Evolutionary conservation across 352 stramenopile species (phyloP).

Genomic region (Phytophthora hybrid): DNA sequence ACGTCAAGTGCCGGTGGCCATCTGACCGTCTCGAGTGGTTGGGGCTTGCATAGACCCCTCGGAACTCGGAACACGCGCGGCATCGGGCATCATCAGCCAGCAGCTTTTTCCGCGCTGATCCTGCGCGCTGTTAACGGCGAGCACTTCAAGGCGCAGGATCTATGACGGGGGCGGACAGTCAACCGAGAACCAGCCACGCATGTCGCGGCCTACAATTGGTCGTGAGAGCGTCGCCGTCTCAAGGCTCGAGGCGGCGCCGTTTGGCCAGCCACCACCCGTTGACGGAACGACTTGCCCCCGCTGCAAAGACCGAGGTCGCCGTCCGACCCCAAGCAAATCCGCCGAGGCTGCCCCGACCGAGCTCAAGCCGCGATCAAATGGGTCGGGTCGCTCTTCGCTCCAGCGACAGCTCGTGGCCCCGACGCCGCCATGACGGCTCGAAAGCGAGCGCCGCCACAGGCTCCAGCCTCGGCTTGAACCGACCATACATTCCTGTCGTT

Average conservation of each 20-base stretch:
- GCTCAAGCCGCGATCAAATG: constrained; percentile 10
- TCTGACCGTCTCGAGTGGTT: too few relatives aligned
- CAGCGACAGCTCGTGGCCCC: constrained; percentile 18
- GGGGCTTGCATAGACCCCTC: constrained; percentile 28
- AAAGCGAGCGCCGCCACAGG: constrained; percentile 23
- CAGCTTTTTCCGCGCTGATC: constrained; percentile 30
- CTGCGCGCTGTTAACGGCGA: not conserved
- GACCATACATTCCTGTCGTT: not conserved
- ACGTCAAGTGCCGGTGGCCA: constrained; percentile 20
- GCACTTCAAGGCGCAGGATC: constrained; percentile 14
- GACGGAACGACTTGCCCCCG: too few relatives aligned
- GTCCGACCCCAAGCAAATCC: constrained; percentile 11
- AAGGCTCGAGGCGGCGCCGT: constrained; percentile 11
- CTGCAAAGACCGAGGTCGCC: not conserved
- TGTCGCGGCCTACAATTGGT: constrained; percentile 27
- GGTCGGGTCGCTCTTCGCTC: not conserved
- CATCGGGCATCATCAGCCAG: constrained; percentile 14
- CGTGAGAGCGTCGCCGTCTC: constrained; percentile 13
- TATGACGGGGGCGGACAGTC: constrained; percentile 21
- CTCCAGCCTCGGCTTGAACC: not conserved
- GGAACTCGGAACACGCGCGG: constrained; percentile 10
- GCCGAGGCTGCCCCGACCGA: not conserved
- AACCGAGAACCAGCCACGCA: constrained; percentile 23
- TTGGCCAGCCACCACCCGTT: constrained; percentile 3
- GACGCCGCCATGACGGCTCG: constrained; percentile 7